Conservation (phyloP, 108 stramenopile genomes). For the Mayamaea pseudoterrestris region DNA sequence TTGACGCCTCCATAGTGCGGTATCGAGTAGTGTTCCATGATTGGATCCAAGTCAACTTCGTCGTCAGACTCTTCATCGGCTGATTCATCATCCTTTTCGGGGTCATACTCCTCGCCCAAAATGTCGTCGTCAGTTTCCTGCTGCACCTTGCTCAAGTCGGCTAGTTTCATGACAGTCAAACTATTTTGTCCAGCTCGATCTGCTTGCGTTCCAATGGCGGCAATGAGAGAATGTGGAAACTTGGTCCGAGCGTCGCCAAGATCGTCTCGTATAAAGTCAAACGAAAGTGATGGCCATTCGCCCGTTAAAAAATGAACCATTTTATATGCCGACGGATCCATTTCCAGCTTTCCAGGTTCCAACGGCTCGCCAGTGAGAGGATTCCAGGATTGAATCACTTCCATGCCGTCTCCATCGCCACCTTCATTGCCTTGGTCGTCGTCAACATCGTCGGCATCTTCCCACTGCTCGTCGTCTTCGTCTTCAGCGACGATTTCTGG, state of each 20-base stretch:
- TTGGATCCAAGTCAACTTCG: conserved; percentile 76
- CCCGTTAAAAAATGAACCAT: conserved; percentile 90
- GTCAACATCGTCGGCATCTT: conserved; percentile 43
- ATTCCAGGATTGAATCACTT: conserved; percentile 36
- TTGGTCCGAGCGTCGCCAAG: conserved; percentile 73
- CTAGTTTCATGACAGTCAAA: conserved; percentile 74
- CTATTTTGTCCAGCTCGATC: conserved; percentile 62
- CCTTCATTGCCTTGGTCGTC: conserved; percentile 32
- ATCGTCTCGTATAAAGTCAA: conserved; percentile 84
- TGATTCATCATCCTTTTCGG: conserved; percentile 46
- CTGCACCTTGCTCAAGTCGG: conserved; percentile 68
- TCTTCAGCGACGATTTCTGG: conserved; percentile 67
- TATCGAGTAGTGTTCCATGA: conserved; percentile 73
- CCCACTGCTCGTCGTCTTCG: conserved; percentile 26
- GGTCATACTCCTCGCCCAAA: conserved; percentile 74
- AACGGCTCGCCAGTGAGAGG: conserved; percentile 22
- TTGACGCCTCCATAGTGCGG: conserved; percentile 89
- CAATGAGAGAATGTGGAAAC: conserved; percentile 81
- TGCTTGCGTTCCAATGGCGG: conserved; percentile 90
- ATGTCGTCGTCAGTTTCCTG: conserved; percentile 64
- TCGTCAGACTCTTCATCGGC: conserved; percentile 59
- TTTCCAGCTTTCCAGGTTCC: conserved; percentile 55
- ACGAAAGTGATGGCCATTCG: conserved; percentile 92
- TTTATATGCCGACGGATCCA: conserved; percentile 92
- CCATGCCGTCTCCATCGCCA: conserved; percentile 17